A percentile compares a stretch with the other conserved stretches of the same genome.
These are phyloP conservation scores for Mentha longifolia DNA, from an alignment of 257 asterid species.

Conservation along the genomic window DNA sequence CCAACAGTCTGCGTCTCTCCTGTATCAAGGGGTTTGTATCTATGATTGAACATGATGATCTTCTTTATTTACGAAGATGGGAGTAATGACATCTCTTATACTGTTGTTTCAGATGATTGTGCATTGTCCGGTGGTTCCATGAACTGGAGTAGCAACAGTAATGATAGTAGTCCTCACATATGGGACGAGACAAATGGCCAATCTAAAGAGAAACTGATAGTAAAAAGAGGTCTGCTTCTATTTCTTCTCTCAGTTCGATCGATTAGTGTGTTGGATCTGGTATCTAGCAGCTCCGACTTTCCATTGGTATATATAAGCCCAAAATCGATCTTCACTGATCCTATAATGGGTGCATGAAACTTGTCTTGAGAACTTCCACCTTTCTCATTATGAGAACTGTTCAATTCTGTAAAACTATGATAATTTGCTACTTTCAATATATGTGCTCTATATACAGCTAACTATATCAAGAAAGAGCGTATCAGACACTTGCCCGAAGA, in stretches of 20 bases:
- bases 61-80: neutral
- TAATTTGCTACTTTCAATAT: slow-evolving; percentile 5
- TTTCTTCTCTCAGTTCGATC: slow-evolving; percentile 8
- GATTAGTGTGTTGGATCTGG: slow-evolving; percentile 13
- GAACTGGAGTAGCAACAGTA: slow-evolving; percentile 58
- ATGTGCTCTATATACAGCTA: slow-evolving; percentile 31
- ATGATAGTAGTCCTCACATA: slow-evolving; percentile 43
- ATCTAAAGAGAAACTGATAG: slow-evolving; percentile 36
- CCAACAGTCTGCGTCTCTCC: slow-evolving; percentile 43
- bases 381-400: neutral
- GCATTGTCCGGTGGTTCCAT: slow-evolving; percentile 38
- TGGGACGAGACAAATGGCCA: slow-evolving; percentile 41
- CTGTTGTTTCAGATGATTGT: slow-evolving; percentile 51
- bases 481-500: slow-evolving; percentile 19
- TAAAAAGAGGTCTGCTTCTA: slow-evolving; percentile 55
- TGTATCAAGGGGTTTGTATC: slow-evolving; percentile 54
- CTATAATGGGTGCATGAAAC: slow-evolving; percentile 6
- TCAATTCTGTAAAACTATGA: too few relatives aligned
- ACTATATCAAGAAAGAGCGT: slow-evolving; percentile 21
- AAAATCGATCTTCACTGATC: neutral
- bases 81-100: neutral
- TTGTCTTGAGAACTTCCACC: neutral
- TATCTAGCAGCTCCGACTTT: slow-evolving; percentile 16
- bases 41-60: neutral
- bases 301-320: neutral